phyloP scores from a whole-genome alignment of 495 filamentous ascomycete species.

The Penicillium arizonense region DNA sequence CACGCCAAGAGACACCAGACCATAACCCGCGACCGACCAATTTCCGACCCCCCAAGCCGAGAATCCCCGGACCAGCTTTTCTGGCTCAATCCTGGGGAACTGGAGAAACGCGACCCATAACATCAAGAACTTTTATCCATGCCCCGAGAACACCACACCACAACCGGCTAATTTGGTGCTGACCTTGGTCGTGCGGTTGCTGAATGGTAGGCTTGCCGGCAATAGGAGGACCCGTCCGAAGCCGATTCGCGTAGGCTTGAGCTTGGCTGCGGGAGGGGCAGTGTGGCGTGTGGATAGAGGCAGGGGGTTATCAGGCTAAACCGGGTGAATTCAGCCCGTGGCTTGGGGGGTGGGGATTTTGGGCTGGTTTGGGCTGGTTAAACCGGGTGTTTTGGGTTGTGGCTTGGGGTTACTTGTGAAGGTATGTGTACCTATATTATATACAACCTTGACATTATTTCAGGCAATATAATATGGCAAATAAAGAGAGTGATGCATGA shows the following conservation, averaged over 20 bases:
- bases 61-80: not conserved
- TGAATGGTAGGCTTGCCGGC: not conserved
- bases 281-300: not conserved
- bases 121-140: not conserved
- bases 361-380: not conserved
- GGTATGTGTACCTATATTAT: too few species aligned
- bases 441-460: too few species aligned
- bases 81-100: not conserved
- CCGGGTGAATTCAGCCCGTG: slow-evolving; percentile 5
- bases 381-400: not conserved
- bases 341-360: not conserved
- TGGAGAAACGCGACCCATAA: not conserved
- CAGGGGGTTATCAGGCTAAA: slow-evolving; percentile 11
- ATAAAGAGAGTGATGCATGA: not conserved
- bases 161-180: not conserved
- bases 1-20: not conserved
- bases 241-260: slow-evolving; percentile 2
- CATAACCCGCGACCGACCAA: not conserved
- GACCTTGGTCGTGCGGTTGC: not conserved
- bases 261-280: not conserved
- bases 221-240: not conserved
- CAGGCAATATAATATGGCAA: not conserved
- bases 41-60: slow-evolving; percentile 1
- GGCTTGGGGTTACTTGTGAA: too few species aligned
- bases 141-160: not conserved